These are phyloP conservation scores for Camelina laxa DNA, from an alignment of 345 rosid species.

Conservation along the genomic window DNA sequence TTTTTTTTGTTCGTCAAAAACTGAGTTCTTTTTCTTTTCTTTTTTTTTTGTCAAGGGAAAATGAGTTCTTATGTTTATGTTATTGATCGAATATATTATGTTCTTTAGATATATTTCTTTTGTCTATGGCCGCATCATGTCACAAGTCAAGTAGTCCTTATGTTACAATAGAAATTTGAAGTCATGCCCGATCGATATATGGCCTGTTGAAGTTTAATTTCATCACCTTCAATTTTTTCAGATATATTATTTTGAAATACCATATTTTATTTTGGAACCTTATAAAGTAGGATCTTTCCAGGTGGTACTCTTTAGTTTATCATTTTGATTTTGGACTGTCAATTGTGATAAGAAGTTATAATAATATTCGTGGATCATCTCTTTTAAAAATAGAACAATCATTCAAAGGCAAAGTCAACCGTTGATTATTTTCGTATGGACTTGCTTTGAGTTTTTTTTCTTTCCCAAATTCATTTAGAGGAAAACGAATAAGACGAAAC, in stretches of 20 bases:
- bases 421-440: not conserved
- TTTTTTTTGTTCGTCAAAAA: too few relatives aligned
- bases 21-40: too few relatives aligned
- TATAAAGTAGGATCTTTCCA: not conserved
- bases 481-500: not conserved
- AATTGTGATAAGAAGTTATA: not conserved
- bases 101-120: not conserved
- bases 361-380: conserved; percentile 18
- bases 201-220: conserved; percentile 9
- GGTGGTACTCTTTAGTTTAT: conserved; percentile 19
- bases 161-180: not conserved
- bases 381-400: not conserved
- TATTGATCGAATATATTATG: too few relatives aligned
- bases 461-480: not conserved
- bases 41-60: too few relatives aligned
- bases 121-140: not conserved
- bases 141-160: not conserved
- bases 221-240: not conserved
- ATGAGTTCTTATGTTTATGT: too few relatives aligned
- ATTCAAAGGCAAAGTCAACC: conserved; percentile 20
- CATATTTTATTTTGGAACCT: conserved; percentile 3
- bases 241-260: not conserved
- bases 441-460: not conserved
- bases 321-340: not conserved
- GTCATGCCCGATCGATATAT: not conserved